Conservation (phyloP, 257 asterid genomes). For the Penstemon barbatus region DNA sequence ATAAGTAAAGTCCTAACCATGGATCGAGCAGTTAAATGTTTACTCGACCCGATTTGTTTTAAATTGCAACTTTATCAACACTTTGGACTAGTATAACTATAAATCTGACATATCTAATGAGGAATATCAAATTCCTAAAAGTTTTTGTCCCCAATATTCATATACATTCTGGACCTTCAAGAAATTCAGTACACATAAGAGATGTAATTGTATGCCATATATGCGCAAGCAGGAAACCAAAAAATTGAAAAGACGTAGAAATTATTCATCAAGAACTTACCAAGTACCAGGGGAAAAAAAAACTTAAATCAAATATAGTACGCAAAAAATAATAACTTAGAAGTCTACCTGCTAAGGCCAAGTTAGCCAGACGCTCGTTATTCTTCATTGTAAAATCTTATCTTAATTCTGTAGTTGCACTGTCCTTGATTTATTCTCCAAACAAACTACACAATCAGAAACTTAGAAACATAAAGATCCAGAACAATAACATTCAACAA, state of each 20-base stretch:
- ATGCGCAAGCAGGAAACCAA: neutral
- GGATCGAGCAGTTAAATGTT: neutral
- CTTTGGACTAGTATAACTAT: neutral
- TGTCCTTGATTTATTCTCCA: slow-evolving; percentile 27
- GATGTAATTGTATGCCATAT: no score
- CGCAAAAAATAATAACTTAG: neutral
- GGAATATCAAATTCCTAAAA: neutral
- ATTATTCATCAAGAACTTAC: no score
- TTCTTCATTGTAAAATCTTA: slow-evolving; percentile 43
- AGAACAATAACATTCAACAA: slow-evolving; percentile 2
- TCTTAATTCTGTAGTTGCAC: slow-evolving; percentile 1
- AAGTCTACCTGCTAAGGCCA: slow-evolving; percentile 58
- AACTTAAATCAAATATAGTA: neutral
- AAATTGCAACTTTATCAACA: slow-evolving; percentile 2
- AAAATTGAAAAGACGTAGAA: neutral
- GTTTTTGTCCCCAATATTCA: slow-evolving; percentile 2
- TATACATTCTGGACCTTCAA: slow-evolving; percentile 8
- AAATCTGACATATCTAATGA: slow-evolving; percentile 2
- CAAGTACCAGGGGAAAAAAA: no score
- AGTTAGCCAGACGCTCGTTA: slow-evolving; percentile 50
- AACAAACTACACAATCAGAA: slow-evolving; percentile 26
- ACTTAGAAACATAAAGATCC: slow-evolving; percentile 14
- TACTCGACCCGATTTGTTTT: neutral
- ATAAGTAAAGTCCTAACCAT: neutral
- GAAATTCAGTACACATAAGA: no score